These are phyloP conservation scores for Neurospora sp. DNA, from an alignment of 495 filamentous ascomycete genomes.

Conservation along the genomic window DNA sequence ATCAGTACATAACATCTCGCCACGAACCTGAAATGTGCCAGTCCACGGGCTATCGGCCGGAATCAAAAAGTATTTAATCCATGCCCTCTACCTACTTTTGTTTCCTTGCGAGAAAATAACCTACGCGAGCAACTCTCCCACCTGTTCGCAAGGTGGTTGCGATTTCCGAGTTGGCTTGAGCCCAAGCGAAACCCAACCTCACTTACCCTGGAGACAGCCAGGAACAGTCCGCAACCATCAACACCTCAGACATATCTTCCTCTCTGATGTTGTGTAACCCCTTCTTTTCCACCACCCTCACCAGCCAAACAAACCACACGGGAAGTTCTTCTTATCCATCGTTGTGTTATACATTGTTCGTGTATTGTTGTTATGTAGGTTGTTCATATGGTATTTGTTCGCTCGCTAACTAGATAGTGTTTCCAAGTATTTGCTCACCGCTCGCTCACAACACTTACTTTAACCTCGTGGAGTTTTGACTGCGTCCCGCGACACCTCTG, in stretches of 20 bases:
- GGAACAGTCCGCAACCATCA: background rate
- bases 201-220: background rate
- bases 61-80: background rate
- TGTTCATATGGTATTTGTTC: conserved; percentile 1
- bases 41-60: background rate
- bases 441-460: conserved; percentile 48
- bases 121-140: background rate
- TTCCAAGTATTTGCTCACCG: conserved; percentile 44
- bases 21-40: background rate
- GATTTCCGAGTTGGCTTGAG: background rate
- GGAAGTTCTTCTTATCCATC: background rate
- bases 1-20: background rate
- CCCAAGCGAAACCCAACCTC: background rate
- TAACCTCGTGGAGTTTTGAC: conserved; percentile 46
- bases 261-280: background rate
- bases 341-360: background rate
- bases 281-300: background rate
- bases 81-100: background rate
- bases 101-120: background rate
- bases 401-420: conserved; percentile 17
- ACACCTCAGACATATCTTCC: background rate
- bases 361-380: background rate
- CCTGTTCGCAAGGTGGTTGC: background rate
- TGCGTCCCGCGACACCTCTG: background rate
- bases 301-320: background rate